Evolutionary conservation across 805 yeast genomes (phyloP).

Genomic region (Ogataea allantospora): DNA sequence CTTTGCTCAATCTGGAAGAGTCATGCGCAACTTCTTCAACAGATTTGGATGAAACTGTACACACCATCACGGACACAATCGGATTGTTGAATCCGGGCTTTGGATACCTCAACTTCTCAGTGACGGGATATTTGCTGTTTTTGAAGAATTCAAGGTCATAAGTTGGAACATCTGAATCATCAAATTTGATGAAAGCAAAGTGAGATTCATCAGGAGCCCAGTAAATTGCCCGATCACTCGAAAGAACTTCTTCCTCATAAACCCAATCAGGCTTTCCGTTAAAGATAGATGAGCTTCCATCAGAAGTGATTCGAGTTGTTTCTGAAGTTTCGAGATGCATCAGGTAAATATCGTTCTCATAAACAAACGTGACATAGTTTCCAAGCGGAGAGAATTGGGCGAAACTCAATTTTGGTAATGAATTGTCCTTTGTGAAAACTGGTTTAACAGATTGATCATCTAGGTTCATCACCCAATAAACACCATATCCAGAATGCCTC

Average conservation of each 20-base stretch:
- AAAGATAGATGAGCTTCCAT: conserved; percentile 50
- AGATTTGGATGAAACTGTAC: conserved; percentile 33
- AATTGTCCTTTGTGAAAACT: conserved; percentile 22
- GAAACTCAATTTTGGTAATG: conserved; percentile 42
- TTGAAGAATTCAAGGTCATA: conserved; percentile 54
- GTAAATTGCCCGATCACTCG: conserved; percentile 60
- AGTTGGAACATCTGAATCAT: conserved; percentile 58
- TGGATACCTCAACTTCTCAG: conserved; percentile 57
- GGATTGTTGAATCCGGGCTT: conserved; percentile 72
- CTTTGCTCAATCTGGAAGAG: conserved; percentile 38
- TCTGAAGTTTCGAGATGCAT: conserved; percentile 34
- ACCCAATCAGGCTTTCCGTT: conserved; percentile 84
- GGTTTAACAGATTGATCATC: conserved; percentile 29
- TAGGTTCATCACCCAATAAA: conserved; percentile 62
- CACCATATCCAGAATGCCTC: conserved; percentile 66
- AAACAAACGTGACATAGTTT: conserved; percentile 54
- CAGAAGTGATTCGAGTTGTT: conserved; percentile 41
- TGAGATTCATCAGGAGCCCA: conserved; percentile 66
- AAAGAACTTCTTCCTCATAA: conserved; percentile 76
- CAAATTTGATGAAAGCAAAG: conserved; percentile 52
- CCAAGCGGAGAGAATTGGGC: conserved; percentile 64
- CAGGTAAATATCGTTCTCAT: conserved; percentile 53
- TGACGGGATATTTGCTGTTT: conserved; percentile 44
- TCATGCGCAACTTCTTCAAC: conserved; percentile 26
- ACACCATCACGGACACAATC: conserved; percentile 44